A percentile compares a stretch with the other conserved stretches of the same genome.
These are phyloP conservation scores for Pseudocercospora vitis DNA, from an alignment of 2,329 filamentous ascomycete genomes.

Conservation along the genomic window DNA sequence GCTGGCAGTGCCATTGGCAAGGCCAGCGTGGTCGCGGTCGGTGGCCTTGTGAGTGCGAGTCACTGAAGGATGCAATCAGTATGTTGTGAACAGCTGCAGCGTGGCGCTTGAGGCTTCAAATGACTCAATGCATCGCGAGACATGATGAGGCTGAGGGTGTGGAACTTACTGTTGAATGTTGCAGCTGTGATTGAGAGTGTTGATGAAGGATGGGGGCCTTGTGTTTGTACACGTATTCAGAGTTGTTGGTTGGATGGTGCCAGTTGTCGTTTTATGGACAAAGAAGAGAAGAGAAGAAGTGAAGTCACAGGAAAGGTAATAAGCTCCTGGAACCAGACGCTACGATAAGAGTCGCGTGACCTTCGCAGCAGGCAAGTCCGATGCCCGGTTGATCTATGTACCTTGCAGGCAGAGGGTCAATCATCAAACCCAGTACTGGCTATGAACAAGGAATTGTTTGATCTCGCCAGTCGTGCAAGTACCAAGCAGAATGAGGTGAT, in stretches of 20 bases:
- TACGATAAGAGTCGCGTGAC: conserved; percentile 5
- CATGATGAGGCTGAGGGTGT: conserved; percentile 1
- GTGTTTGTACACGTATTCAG: conserved; percentile 2
- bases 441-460: background rate
- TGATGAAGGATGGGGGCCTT: background rate
- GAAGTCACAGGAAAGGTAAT: conserved; percentile 5
- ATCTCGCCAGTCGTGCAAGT: background rate
- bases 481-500: background rate
- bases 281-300: conserved; percentile 6
- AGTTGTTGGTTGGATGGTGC: conserved; percentile 3
- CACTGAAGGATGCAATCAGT: conserved; percentile 58
- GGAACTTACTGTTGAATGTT: conserved; percentile 11
- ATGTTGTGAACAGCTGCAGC: background rate
- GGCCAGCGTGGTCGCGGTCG: conserved; percentile 82
- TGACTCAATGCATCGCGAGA: conserved; percentile 15
- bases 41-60: conserved; percentile 96
- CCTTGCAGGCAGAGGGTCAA: background rate
- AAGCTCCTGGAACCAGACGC: conserved; percentile 5
- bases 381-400: conserved; percentile 6
- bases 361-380: conserved; percentile 1
- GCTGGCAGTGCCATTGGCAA: conserved; percentile 70
- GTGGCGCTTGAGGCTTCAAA: conserved; percentile 4
- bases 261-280: conserved; percentile 2
- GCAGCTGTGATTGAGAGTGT: conserved; percentile 4
- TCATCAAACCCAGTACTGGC: background rate